These are phyloP conservation scores for Sphagnum contortum DNA, from an alignment of 225 moss, liverwort and hornwort genomes.

Conservation along the genomic window DNA sequence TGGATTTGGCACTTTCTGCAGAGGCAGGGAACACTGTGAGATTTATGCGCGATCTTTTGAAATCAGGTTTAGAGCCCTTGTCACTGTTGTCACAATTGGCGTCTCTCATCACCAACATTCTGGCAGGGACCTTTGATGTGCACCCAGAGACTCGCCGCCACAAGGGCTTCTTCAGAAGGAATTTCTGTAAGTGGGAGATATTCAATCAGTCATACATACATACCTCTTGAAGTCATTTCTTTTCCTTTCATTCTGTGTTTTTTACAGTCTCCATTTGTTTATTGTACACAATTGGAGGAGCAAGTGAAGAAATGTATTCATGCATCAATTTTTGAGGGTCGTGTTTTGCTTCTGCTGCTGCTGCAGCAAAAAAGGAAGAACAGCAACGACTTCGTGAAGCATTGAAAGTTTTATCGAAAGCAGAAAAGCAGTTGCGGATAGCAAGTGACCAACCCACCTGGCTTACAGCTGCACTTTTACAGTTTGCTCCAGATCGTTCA, in stretches of 20 bases:
- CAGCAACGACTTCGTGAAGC: slow-evolving; percentile 74
- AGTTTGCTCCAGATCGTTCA: slow-evolving; percentile 86
- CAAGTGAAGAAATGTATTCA: no score
- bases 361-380: slow-evolving; percentile 67
- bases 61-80: slow-evolving; percentile 65
- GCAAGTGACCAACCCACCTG: slow-evolving; percentile 70
- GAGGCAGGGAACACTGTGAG: slow-evolving; percentile 72
- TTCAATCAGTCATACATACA: no score
- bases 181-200: slow-evolving; percentile 40
- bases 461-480: slow-evolving; percentile 82
- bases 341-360: no score
- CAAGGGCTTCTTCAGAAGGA: slow-evolving; percentile 53
- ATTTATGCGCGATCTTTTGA: slow-evolving; percentile 65
- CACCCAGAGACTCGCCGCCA: slow-evolving; percentile 35
- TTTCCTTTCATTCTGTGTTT: no score
- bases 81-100: slow-evolving; percentile 75
- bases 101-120: slow-evolving; percentile 67
- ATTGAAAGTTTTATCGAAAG: slow-evolving; percentile 63
- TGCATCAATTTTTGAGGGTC: no score
- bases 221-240: no score
- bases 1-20: slow-evolving; percentile 77
- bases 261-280: no score
- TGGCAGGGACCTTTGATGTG: slow-evolving; percentile 56
- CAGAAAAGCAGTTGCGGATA: slow-evolving; percentile 78
- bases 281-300: no score